Evolutionary conservation across 73 alveolate species (phyloP).

Genomic region (Tetrahymena malaccensis): DNA sequence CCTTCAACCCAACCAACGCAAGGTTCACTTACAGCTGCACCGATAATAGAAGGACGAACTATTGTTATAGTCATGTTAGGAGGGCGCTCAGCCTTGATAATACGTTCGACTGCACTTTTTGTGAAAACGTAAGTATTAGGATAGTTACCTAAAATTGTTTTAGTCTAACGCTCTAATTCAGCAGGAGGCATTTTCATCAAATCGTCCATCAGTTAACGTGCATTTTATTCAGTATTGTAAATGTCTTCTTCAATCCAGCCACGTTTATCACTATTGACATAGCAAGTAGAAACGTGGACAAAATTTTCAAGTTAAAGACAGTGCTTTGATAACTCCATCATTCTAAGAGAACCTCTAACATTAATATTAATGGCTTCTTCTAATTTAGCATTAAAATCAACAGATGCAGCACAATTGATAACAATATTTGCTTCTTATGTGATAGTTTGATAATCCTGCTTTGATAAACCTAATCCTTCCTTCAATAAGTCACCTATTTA

Average conservation of each 20-base stretch:
- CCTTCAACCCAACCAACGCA: constrained; percentile 90
- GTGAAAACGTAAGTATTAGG: constrained; percentile 87
- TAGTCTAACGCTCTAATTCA: constrained; percentile 48
- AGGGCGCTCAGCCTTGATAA: constrained; percentile 44
- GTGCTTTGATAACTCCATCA: constrained; percentile 52
- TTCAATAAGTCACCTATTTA: constrained; percentile 31
- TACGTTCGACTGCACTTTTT: constrained; percentile 71
- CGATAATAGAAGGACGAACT: constrained; percentile 76
- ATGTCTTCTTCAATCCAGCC: constrained; percentile 83
- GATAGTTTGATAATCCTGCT: constrained; percentile 26
- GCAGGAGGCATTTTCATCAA: constrained; percentile 47
- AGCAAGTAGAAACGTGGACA: constrained; percentile 64
- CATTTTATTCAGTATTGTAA: constrained; percentile 44
- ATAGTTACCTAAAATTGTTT: constrained; percentile 59
- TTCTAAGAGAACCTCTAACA: constrained; percentile 60
- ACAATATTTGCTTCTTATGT: constrained; percentile 50
- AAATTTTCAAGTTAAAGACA: constrained; percentile 43
- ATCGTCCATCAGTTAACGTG: constrained; percentile 30
- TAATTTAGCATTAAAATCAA: constrained; percentile 63
- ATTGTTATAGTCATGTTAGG: constrained; percentile 56
- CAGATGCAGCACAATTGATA: constrained; percentile 68
- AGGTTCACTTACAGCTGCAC: constrained; percentile 77
- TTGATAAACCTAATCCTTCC: constrained; percentile 49
- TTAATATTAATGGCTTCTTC: constrained; percentile 65
- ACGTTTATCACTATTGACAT: constrained; percentile 55